Percentiles rank a stretch among this genome's conserved stretches.
These are phyloP conservation scores for Elasticomyces elasticus DNA, from an alignment of 495 filamentous ascomycete genomes.

Conservation along the genomic window DNA sequence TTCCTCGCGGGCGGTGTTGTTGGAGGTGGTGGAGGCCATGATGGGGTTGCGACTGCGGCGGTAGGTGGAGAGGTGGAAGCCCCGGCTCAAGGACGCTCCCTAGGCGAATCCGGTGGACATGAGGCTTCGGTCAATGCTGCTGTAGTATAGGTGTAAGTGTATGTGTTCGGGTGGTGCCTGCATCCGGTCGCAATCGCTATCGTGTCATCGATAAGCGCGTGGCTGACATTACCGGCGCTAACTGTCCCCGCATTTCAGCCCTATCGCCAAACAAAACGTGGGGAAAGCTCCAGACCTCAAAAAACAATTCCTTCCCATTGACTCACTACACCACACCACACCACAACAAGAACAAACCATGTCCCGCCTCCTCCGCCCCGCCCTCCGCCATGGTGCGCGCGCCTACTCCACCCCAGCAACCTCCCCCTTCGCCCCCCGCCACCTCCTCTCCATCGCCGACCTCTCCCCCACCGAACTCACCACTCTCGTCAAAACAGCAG, in stretches of 20 bases:
- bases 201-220: too few relatives aligned
- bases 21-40: not conserved
- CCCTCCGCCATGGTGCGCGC: not conserved
- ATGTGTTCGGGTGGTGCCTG: too few relatives aligned
- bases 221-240: too few relatives aligned
- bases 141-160: too few relatives aligned
- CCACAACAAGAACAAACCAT: too few relatives aligned
- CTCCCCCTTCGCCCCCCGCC: constrained; percentile 38
- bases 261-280: too few relatives aligned
- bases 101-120: not conserved
- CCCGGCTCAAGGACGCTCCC: not conserved
- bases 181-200: too few relatives aligned
- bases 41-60: not conserved
- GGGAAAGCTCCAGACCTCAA: too few relatives aligned
- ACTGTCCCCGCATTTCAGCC: too few relatives aligned
- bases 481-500: constrained; percentile 70
- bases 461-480: constrained; percentile 69
- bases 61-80: not conserved
- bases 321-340: too few relatives aligned
- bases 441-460: constrained; percentile 85
- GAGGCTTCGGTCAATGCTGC: too few relatives aligned
- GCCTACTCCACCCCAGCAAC: constrained; percentile 6
- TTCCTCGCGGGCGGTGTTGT: not conserved
- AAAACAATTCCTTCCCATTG: too few relatives aligned
- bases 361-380: not conserved